Conservation (phyloP, 306 rosid species). For the Trichosanthes cucumerina region DNA sequence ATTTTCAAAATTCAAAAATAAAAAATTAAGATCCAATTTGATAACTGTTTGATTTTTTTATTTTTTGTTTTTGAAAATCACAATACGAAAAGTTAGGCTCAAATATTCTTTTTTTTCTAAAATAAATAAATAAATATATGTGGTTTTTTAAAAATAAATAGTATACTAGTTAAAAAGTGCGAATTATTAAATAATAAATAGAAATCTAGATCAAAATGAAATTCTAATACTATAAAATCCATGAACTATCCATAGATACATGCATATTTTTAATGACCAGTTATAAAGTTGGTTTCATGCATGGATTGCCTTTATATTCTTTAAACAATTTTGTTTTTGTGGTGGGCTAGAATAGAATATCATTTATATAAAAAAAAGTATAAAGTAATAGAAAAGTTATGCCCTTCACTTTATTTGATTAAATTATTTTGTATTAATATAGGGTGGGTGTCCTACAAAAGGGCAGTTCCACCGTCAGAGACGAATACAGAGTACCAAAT, state of each 20-base stretch:
- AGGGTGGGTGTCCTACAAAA: not conserved
- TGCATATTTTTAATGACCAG: not conserved
- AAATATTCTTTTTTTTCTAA: too few species aligned
- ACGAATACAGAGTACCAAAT: not conserved
- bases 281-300: slow-evolving; percentile 2
- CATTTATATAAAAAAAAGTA: not conserved
- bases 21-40: too few species aligned
- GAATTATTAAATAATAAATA: not conserved
- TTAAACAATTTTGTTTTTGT: not conserved
- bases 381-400: too few species aligned
- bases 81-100: not conserved
- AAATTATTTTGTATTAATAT: not conserved
- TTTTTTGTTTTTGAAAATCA: too few species aligned
- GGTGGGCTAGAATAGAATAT: not conserved
- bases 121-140: too few species aligned
- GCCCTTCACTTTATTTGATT: not conserved
- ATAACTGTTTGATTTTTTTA: too few species aligned
- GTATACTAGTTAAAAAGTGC: not conserved
- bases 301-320: not conserved
- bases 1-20: too few species aligned
- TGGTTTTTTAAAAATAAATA: not conserved
- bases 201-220: not conserved
- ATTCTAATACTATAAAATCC: not conserved
- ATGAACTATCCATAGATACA: not conserved
- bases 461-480: not conserved